Evolutionary conservation across 768 basidiomycete genomes (phyloP).

Genomic region (Mycena galericulata): DNA sequence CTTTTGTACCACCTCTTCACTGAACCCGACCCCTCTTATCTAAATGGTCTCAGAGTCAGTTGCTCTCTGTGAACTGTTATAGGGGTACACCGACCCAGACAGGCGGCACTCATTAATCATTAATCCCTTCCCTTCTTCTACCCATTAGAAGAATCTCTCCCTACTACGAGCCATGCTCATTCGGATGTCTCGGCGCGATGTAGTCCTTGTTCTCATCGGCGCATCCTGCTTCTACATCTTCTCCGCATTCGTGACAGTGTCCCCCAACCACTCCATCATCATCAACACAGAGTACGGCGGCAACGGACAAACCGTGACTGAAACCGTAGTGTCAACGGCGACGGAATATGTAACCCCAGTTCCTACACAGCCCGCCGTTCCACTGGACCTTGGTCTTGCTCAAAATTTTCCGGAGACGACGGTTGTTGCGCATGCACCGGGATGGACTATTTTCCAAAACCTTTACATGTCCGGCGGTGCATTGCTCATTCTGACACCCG

Average conservation of each 20-base stretch:
- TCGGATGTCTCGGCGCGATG: constrained; percentile 57
- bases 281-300: constrained; percentile 34
- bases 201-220: constrained; percentile 57
- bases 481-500: constrained; percentile 25
- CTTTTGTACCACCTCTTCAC: too few species aligned
- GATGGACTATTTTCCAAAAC: constrained; percentile 88
- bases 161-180: constrained; percentile 32
- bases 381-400: constrained; percentile 30
- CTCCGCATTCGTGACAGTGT: constrained; percentile 45
- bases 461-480: constrained; percentile 61
- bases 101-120: too few species aligned
- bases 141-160: too few species aligned
- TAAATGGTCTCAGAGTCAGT: too few species aligned
- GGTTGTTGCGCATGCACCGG: constrained; percentile 75
- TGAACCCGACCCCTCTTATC: too few species aligned
- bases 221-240: constrained; percentile 59
- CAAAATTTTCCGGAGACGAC: constrained; percentile 62
- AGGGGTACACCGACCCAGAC: too few species aligned
- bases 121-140: too few species aligned
- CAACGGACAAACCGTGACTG: constrained; percentile 11
- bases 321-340: constrained; percentile 15
- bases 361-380: constrained; percentile 9
- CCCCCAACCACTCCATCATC: constrained; percentile 38
- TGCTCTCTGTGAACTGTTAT: too few species aligned
- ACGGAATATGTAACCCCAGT: neutral